phyloP scores from a whole-genome alignment of 1,139 yeast species.

The Pneumocystis canis region DNA sequence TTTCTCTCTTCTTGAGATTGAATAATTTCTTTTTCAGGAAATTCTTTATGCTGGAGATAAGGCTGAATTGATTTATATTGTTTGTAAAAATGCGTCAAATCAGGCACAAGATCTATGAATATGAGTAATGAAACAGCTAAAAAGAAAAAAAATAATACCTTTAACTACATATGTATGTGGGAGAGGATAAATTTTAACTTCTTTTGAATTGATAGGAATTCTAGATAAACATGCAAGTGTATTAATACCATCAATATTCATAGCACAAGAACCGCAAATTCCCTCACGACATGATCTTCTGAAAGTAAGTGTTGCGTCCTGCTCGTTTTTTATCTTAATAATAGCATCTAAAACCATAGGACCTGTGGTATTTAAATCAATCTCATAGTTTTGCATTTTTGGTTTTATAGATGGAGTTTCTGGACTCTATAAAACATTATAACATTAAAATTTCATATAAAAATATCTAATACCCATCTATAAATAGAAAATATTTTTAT shows the following conservation, averaged over 20 bases:
- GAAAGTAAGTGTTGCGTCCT: slow-evolving; percentile 86
- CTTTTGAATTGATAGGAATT: slow-evolving; percentile 70
- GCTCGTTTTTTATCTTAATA: slow-evolving; percentile 87
- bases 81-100: slow-evolving; percentile 88
- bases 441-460: neutral
- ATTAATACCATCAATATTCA: slow-evolving; percentile 96
- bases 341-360: slow-evolving; percentile 97
- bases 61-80: slow-evolving; percentile 98
- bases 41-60: slow-evolving; percentile 68
- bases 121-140: slow-evolving; percentile 41
- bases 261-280: slow-evolving; percentile 98
- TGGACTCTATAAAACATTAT: slow-evolving; percentile 37
- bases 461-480: neutral
- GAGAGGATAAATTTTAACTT: slow-evolving; percentile 80
- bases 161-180: slow-evolving; percentile 98
- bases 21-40: slow-evolving; percentile 89
- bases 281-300: slow-evolving; percentile 99
- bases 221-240: slow-evolving; percentile 93
- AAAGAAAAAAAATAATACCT: slow-evolving; percentile 94
- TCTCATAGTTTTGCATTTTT: slow-evolving; percentile 60
- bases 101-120: slow-evolving; percentile 53
- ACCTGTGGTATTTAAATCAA: slow-evolving; percentile 84
- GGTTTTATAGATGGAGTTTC: slow-evolving; percentile 94
- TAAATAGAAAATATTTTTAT: neutral
- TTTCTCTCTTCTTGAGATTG: slow-evolving; percentile 89